Evolutionary conservation across 2,329 filamentous ascomycete genomes (phyloP), one percentile per base, ranked within the genome.

Genomic region (Monosporascus sp.): DNA sequence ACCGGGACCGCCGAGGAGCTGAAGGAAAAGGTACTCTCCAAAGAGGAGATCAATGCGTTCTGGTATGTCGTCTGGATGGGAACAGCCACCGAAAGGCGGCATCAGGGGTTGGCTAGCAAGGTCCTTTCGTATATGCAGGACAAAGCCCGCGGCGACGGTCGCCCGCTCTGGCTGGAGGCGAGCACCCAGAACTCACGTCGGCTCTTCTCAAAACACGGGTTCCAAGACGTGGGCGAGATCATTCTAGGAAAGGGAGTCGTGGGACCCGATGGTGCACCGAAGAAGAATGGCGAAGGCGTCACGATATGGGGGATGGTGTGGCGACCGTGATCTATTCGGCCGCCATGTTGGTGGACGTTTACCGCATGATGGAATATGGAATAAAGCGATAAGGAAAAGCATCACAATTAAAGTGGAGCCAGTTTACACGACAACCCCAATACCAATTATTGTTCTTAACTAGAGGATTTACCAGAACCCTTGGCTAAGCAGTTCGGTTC

Each of bases 301-400:
- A 50, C 51, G 22, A 55, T 24, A 5, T 57, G 51, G 53, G 55
- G 47, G 5, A 57, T 57, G 55, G 44, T 57, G 18, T 56, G 55
- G 54, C 47, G 55, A 37, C 53, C 54, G 8, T 46, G n/a, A 46
- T 46, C 20, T 31, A 46, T 20, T 14, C 1, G 11, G 11, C 39
- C n/a, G 5, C 22, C 5, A 14, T 42, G 11, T 42, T 24, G 2
- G 18, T 24, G n/a, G 22, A 24, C 18, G 3, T 11, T 11, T 20
- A 18, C 18, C 18, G 5, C 11, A 20, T 14, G 8, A 14, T 18
- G 11, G 2, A 9, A 42, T 24, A 34, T 14, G 31, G 31, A 34
- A 34, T 2, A 14, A 34, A 5, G 4, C 9, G 5, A 34, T 14
- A 14, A 31, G 31, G 31, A 14, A 1, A 27, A 14, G 11, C 31